Evolutionary conservation across 306 rosid genomes (phyloP).

Genomic region (Casuarina glauca): DNA sequence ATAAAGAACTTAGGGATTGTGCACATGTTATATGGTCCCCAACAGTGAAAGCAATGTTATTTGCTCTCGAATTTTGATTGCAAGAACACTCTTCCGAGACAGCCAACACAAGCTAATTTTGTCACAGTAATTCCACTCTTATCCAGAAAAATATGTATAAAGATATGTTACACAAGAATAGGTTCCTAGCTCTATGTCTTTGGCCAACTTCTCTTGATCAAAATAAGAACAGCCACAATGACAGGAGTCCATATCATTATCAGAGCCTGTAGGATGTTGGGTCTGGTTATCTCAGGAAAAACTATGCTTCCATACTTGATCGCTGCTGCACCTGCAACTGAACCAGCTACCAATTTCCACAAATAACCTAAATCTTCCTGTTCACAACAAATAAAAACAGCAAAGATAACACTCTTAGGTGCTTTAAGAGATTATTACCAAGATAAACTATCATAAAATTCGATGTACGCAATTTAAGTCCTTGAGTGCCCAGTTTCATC

Average conservation of each 20-base stretch:
- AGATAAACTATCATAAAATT: not conserved
- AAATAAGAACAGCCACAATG: slow-evolving; percentile 52
- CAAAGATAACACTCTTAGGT: not conserved
- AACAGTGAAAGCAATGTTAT: too few relatives aligned
- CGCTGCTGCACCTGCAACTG: slow-evolving; percentile 54
- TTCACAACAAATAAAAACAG: not conserved
- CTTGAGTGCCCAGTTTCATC: not conserved
- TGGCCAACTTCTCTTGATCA: slow-evolving; percentile 52
- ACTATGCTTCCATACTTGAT: slow-evolving; percentile 75
- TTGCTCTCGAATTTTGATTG: not conserved
- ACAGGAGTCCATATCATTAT: slow-evolving; percentile 56
- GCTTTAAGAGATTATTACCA: too few relatives aligned
- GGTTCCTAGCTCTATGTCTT: slow-evolving; percentile 20
- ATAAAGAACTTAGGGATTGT: too few relatives aligned
- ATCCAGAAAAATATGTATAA: not conserved
- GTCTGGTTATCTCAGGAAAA: slow-evolving; percentile 70
- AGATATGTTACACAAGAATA: not conserved
- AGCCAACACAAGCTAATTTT: not conserved
- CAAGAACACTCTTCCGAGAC: slow-evolving; percentile 1
- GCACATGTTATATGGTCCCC: too few relatives aligned
- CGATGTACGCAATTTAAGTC: not conserved
- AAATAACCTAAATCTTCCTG: slow-evolving; percentile 65
- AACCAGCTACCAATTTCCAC: slow-evolving; percentile 49
- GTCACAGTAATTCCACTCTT: not conserved
- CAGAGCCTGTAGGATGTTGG: slow-evolving; percentile 66